phyloP scores from a whole-genome alignment of 2,329 filamentous ascomycete species.

The Botrytis medusae region DNA sequence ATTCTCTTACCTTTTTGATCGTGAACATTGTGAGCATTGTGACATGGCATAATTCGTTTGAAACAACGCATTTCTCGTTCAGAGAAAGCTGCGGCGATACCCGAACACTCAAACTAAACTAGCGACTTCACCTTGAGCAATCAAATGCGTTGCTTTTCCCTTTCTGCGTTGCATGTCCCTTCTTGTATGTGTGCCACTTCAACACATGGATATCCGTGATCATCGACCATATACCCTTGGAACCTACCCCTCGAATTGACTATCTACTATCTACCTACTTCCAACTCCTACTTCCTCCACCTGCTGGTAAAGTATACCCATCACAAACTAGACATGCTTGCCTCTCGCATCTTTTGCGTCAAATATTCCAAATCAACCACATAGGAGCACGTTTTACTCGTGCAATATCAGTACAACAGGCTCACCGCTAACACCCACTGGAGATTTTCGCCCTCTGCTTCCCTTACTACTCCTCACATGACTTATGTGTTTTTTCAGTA shows the following conservation, averaged over 20 bases:
- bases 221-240: not conserved
- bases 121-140: not conserved
- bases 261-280: not conserved
- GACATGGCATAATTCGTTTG: not conserved
- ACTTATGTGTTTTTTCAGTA: not conserved
- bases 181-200: not conserved
- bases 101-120: not conserved
- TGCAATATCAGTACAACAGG: not conserved
- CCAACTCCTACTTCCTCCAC: not conserved
- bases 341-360: too few relatives aligned
- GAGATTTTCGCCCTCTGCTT: not conserved
- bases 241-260: not conserved
- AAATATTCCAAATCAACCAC: not conserved
- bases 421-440: not conserved
- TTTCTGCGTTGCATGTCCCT: not conserved
- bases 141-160: not conserved
- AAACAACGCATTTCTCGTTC: rapidly evolving
- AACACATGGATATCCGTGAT: not conserved
- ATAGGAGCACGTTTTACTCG: not conserved
- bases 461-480: not conserved
- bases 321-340: not conserved
- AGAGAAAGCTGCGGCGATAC: not conserved
- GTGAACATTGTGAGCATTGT: not conserved
- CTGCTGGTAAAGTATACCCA: not conserved
- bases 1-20: not conserved